Evolutionary conservation across 306 rosid species (phyloP).

Genomic region (Echinosophora koreensis): DNA sequence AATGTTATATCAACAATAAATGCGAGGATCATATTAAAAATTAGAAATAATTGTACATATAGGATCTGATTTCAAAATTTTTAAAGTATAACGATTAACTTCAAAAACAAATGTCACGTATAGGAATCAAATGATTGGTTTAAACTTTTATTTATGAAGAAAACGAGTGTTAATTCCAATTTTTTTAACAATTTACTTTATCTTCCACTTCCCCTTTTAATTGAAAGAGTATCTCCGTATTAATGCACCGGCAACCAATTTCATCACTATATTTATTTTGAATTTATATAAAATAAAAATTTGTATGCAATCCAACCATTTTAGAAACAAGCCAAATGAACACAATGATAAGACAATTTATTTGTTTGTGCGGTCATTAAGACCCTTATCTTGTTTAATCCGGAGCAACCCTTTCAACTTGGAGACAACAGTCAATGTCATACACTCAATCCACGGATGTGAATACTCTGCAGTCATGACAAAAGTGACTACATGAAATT

Average conservation of each 20-base stretch:
- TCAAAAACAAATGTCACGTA: too few species aligned
- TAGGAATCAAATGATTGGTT: too few species aligned
- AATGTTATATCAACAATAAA: too few species aligned
- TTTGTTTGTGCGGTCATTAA: conserved; percentile 10
- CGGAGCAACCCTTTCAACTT: conserved; percentile 1
- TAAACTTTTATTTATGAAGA: too few species aligned
- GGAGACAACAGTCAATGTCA: conserved; percentile 40
- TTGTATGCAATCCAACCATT: neutral
- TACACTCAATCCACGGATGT: neutral
- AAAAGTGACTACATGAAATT: too few species aligned
- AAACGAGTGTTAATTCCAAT: neutral
- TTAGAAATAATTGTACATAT: too few species aligned
- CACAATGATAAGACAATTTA: conserved; percentile 26
- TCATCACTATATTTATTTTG: neutral
- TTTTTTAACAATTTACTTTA: neutral
- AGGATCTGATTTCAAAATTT: too few species aligned
- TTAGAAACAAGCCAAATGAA: neutral
- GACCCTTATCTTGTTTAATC: neutral
- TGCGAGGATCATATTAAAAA: too few species aligned
- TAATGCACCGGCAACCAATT: neutral
- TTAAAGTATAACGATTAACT: too few species aligned
- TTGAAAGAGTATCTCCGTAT: neutral
- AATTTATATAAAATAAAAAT: neutral
- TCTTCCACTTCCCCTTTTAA: neutral
- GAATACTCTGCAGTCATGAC: too few species aligned